Evolutionary conservation across 345 rosid species (phyloP).

Genomic region (Erysimum cheiranthoides): DNA sequence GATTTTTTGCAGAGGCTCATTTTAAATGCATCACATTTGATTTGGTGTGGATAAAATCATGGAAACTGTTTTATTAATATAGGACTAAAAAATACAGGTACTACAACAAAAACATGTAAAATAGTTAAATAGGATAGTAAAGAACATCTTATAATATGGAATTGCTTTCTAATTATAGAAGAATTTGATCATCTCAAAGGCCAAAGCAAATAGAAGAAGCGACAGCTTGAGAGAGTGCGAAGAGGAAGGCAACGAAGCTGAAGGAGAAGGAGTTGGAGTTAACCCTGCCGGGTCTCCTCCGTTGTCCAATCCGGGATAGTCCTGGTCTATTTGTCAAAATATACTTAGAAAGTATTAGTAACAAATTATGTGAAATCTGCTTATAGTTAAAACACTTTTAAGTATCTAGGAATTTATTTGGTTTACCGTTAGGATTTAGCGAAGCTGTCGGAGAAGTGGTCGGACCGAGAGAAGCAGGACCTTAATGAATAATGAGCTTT

Average conservation of each 20-base stretch:
- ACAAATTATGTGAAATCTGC: slow-evolving; percentile 29
- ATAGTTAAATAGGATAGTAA: not conserved
- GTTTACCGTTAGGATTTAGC: slow-evolving; percentile 32
- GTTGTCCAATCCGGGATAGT: slow-evolving; percentile 42
- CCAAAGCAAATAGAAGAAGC: slow-evolving; percentile 53
- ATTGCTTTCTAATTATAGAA: slow-evolving; percentile 14
- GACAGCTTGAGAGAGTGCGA: slow-evolving; percentile 57
- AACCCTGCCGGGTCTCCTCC: slow-evolving; percentile 5
- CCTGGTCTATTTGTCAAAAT: slow-evolving; percentile 6
- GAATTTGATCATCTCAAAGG: slow-evolving; percentile 44
- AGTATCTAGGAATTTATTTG: not conserved
- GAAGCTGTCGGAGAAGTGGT: slow-evolving; percentile 19
- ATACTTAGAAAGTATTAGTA: slow-evolving; percentile 13
- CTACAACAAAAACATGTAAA: slow-evolving; percentile 3
- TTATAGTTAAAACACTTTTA: not conserved
- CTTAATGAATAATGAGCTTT: slow-evolving; percentile 16
- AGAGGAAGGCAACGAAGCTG: slow-evolving; percentile 58
- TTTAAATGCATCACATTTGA: not conserved
- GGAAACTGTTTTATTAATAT: slow-evolving; percentile 1
- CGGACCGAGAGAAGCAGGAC: slow-evolving; percentile 22
- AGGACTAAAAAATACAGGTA: not conserved
- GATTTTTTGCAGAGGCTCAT: not conserved
- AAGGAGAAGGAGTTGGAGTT: slow-evolving; percentile 44
- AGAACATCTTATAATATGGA: not conserved
- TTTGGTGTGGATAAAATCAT: slow-evolving; percentile 2